phyloP scores from a whole-genome alignment of 176 grass and related monocot species.

The Leersia perrieri region DNA sequence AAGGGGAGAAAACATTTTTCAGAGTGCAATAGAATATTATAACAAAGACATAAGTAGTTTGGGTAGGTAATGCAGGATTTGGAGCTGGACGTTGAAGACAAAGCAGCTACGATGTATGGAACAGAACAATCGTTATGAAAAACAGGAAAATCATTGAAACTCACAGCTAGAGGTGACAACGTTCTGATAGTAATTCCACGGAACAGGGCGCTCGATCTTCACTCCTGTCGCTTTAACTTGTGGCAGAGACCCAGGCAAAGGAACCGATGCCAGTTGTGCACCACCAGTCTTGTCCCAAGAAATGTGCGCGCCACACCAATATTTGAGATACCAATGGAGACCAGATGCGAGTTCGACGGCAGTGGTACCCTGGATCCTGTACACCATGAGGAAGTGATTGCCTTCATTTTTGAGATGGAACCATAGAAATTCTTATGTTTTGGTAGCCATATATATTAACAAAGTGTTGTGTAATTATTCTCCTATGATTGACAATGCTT shows the following conservation, averaged over 20 bases:
- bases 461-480: neutral
- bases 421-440: neutral
- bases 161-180: constrained; percentile 96
- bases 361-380: constrained; percentile 79
- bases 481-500: neutral
- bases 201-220: constrained; percentile 85
- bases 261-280: constrained; percentile 62
- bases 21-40: neutral
- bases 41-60: neutral
- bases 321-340: constrained; percentile 96
- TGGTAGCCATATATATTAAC: neutral
- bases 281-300: constrained; percentile 98
- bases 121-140: neutral
- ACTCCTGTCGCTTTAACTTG: constrained; percentile 55
- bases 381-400: constrained; percentile 22
- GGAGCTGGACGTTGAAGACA: neutral
- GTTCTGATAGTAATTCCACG: constrained; percentile 98
- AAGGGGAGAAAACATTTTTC: neutral
- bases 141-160: constrained; percentile 36
- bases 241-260: constrained; percentile 59
- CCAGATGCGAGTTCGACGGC: constrained; percentile 81
- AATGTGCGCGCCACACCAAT: constrained; percentile 85
- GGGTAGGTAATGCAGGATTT: neutral
- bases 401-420: neutral
- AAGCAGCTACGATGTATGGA: neutral